Evolutionary conservation across 257 asterid species (phyloP).

Genomic region (Datura wrightii): DNA sequence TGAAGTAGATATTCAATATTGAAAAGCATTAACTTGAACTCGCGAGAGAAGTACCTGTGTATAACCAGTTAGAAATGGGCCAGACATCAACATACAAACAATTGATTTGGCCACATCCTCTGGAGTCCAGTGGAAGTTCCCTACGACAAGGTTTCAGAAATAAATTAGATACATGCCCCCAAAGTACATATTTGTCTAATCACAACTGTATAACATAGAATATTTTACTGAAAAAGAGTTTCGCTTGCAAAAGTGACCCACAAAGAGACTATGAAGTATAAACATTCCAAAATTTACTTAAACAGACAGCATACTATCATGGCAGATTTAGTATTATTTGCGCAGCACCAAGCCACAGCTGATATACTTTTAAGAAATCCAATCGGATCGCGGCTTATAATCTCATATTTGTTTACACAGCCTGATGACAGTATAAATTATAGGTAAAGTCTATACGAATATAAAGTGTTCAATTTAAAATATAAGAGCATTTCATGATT

Average conservation of each 20-base stretch:
- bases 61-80: constrained; percentile 93
- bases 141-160: constrained; percentile 41
- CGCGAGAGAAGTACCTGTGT: constrained; percentile 69
- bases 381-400: neutral
- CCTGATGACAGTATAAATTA: neutral
- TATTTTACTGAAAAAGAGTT: neutral
- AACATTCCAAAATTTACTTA: neutral
- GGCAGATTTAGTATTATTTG: neutral
- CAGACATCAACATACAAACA: constrained; percentile 94
- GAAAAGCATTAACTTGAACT: constrained; percentile 25
- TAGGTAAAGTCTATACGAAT: neutral
- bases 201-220: neutral
- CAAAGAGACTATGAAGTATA: neutral
- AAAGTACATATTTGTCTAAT: neutral
- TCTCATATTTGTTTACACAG: neutral
- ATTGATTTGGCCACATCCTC: constrained; percentile 89
- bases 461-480: neutral
- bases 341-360: neutral
- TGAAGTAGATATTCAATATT: constrained; percentile 32
- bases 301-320: neutral
- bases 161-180: neutral
- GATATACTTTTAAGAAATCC: neutral
- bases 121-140: constrained; percentile 86
- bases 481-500: constrained; percentile 10
- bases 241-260: neutral